phyloP scores from a whole-genome alignment of 352 stramenopile species.

The Globisporangium alternatum region DNA sequence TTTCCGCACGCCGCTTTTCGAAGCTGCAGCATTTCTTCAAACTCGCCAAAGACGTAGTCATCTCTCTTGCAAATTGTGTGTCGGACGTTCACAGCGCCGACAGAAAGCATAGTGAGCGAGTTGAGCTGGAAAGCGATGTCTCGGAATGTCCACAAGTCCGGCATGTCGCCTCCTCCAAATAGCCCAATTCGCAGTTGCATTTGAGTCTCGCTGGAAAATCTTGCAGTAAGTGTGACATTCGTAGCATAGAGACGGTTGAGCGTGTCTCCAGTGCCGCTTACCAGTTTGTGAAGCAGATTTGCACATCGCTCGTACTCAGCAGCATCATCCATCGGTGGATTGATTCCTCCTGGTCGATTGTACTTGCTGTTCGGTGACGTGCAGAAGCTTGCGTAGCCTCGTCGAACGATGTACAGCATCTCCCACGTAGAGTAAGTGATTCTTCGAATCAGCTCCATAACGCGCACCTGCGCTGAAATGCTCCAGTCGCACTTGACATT shows the following conservation, averaged over 20 bases:
- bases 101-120: constrained; percentile 32
- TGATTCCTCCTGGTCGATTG: constrained; percentile 57
- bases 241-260: constrained; percentile 60
- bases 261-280: constrained; percentile 64
- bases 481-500: constrained; percentile 46
- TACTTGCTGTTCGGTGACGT: constrained; percentile 50
- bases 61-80: constrained; percentile 46
- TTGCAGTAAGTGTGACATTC: constrained; percentile 39
- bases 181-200: constrained; percentile 41
- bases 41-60: constrained; percentile 71
- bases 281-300: constrained; percentile 34
- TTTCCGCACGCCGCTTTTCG: constrained; percentile 35
- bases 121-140: constrained; percentile 42
- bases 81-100: constrained; percentile 38
- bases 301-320: constrained; percentile 38
- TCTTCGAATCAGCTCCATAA: constrained; percentile 58
- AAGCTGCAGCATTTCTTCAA: constrained; percentile 53
- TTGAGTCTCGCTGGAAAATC: constrained; percentile 27
- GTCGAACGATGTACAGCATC: constrained; percentile 73
- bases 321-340: constrained; percentile 43
- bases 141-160: constrained; percentile 65
- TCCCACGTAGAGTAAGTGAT: constrained; percentile 74
- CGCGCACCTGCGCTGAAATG: constrained; percentile 49
- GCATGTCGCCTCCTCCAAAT: constrained; percentile 68
- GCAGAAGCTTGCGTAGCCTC: constrained; percentile 49